Evolutionary conservation across 1,284 basidiomycete species (phyloP), one percentile per base, ranked within the genome.

Genomic region (Baeospora myosura): DNA sequence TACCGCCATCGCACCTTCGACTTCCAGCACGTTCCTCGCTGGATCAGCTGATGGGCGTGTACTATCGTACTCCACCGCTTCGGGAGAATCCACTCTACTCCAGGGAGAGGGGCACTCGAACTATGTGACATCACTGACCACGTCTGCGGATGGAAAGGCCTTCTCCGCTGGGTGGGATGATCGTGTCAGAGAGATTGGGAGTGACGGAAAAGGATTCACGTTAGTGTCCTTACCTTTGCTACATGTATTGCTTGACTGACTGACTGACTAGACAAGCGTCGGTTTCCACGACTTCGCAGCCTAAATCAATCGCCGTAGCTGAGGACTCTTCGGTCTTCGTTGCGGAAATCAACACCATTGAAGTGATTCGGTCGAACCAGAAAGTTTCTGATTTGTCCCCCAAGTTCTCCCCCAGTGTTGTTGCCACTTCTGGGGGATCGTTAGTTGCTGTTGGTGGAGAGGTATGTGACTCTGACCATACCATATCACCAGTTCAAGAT

Each of bases 31-130:
- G 0, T 90, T 95, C 69, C 68, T 90, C 47, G 74, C 79, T 0
- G 91, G 91, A 10, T 82, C 86, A 0, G 87, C 88, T 16, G 89
- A 94, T 51, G 94, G 94, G 0, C 76, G 86, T 5, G 66, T 88
- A 2, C 71, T 88, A 43, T 72, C 78, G 1, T 88, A 86, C 57
- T 66, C 76, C 2, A 62, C 65, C 1, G 58, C 68, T 1, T 58
- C 62, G 18, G 63, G 61, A 21, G 66, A 67, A 43, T 77, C 78
- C 18, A 58, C 61, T 6, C 60, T 65, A 16, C 58, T 92, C 0
- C 55, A 62, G 21, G 91, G 91, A 2, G 63, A 72, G 1, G 78
- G 81, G 0, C 91, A 94, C 59, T 68, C 77, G 3, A 87, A 72
- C 34, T 66, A 86, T 36, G 75, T 98, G 18, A 72, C 83, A 0